phyloP scores from a whole-genome alignment of 1,284 basidiomycete species.

The Malassezia equina region DNA sequence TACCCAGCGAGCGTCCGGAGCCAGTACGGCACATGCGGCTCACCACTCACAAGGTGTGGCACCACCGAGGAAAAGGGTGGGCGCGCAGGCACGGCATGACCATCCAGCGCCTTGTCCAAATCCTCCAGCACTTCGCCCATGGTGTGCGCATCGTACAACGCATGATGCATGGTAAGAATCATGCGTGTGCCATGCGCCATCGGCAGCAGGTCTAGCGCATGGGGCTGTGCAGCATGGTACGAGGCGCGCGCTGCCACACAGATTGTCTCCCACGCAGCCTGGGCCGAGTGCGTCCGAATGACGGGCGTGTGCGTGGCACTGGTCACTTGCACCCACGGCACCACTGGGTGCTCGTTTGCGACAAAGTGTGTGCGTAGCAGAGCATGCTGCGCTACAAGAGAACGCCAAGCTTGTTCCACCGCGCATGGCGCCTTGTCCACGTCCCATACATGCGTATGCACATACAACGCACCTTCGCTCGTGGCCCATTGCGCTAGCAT shows the following conservation, averaged over 20 bases:
- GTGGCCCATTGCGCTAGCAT: conserved; percentile 39
- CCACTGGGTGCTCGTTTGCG: conserved; percentile 15
- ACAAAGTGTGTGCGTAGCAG: conserved; percentile 39
- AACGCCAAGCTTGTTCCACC: conserved; percentile 21
- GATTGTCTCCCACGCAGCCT: not conserved
- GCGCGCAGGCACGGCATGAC: not conserved
- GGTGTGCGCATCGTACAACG: conserved; percentile 27
- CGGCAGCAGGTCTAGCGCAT: not conserved
- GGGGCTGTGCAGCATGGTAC: conserved; percentile 9
- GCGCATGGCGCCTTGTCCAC: conserved; percentile 2
- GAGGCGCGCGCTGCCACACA: conserved; percentile 12
- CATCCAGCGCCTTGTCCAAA: conserved; percentile 19
- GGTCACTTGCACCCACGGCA: conserved; percentile 32
- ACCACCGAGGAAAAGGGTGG: conserved; percentile 23
- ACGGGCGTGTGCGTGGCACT: conserved; percentile 8
- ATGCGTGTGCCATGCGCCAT: not conserved
- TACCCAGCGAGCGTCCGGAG: conserved; percentile 17
- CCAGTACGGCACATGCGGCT: conserved; percentile 27
- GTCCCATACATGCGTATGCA: conserved; percentile 29
- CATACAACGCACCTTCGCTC: conserved; percentile 26
- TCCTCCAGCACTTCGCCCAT: conserved; percentile 36
- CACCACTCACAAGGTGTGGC: conserved; percentile 25
- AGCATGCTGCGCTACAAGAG: conserved; percentile 22
- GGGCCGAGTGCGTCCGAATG: not conserved
- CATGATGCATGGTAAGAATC: conserved; percentile 10